A percentile compares a stretch with the other conserved stretches of the same genome.
Evolutionary conservation across 805 yeast species (phyloP).

Genomic region (Pichia membranifaciens): DNA sequence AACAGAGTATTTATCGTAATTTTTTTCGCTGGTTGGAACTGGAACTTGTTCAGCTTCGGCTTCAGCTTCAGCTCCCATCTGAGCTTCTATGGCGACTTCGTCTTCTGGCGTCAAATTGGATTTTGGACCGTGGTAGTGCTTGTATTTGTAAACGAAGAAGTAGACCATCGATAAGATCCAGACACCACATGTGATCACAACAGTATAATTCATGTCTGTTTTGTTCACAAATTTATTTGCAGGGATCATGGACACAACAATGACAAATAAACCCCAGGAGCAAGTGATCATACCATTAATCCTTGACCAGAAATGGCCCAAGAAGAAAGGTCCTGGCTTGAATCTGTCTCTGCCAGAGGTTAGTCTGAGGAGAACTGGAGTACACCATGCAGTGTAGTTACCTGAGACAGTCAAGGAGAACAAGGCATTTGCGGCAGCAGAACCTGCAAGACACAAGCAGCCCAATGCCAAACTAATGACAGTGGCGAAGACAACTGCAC

Average conservation of each 20-base stretch:
- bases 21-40: background rate
- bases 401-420: conserved; percentile 61
- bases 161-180: conserved; percentile 25
- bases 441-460: conserved; percentile 49
- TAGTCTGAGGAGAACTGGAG: conserved; percentile 50
- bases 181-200: conserved; percentile 52
- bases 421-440: conserved; percentile 60
- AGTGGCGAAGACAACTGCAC: conserved; percentile 55
- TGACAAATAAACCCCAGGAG: conserved; percentile 46
- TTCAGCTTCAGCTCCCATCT: conserved; percentile 8
- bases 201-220: conserved; percentile 62
- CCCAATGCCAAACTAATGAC: conserved; percentile 48
- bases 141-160: conserved; percentile 22
- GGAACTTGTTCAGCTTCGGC: conserved; percentile 13
- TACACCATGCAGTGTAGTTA: conserved; percentile 57
- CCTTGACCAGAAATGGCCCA: conserved; percentile 45
- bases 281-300: conserved; percentile 42
- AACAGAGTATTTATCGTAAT: conserved; percentile 6
- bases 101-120: conserved; percentile 23
- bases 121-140: conserved; percentile 25
- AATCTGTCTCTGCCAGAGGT: conserved; percentile 46
- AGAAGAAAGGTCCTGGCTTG: conserved; percentile 60
- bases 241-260: conserved; percentile 61
- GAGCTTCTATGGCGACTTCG: conserved; percentile 3
- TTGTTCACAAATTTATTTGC: conserved; percentile 34